Evolutionary conservation across 2,329 filamentous ascomycete genomes (phyloP).

Genomic region (Ophiostoma himal-ulmi): DNA sequence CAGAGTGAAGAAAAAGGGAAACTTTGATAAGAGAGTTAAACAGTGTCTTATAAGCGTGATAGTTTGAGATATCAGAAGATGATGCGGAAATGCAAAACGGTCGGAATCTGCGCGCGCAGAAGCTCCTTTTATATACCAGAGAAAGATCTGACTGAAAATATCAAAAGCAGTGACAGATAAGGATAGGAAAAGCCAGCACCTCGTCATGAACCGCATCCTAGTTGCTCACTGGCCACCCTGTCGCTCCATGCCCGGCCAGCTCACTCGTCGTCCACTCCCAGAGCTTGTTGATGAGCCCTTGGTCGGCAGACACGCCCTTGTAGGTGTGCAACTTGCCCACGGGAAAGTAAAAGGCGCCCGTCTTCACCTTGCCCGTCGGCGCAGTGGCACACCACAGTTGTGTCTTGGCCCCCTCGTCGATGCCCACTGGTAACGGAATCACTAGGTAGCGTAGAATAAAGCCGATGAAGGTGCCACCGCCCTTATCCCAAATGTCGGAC

Average conservation of each 20-base stretch:
- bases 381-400: constrained; percentile 40
- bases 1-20: background rate
- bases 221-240: constrained; percentile 11
- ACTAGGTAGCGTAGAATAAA: constrained; percentile 18
- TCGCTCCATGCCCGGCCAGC: constrained; percentile 18
- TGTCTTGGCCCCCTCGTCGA: constrained; percentile 35
- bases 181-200: background rate
- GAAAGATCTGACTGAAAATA: background rate
- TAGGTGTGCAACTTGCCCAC: constrained; percentile 29
- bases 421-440: constrained; percentile 21
- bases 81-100: background rate
- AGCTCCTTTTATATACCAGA: background rate
- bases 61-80: background rate
- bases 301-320: constrained; percentile 29
- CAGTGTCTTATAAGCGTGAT: background rate
- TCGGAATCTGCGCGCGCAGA: no score
- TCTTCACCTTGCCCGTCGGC: constrained; percentile 30
- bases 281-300: constrained; percentile 33
- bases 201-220: background rate
- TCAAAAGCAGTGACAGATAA: background rate
- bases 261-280: constrained; percentile 38
- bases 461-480: background rate
- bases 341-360: constrained; percentile 34
- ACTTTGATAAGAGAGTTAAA: background rate
- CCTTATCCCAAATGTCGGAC: constrained; percentile 15